Base-by-base conservation (phyloP, 129 eudicot species). In the Flaveria robusta region DNA sequence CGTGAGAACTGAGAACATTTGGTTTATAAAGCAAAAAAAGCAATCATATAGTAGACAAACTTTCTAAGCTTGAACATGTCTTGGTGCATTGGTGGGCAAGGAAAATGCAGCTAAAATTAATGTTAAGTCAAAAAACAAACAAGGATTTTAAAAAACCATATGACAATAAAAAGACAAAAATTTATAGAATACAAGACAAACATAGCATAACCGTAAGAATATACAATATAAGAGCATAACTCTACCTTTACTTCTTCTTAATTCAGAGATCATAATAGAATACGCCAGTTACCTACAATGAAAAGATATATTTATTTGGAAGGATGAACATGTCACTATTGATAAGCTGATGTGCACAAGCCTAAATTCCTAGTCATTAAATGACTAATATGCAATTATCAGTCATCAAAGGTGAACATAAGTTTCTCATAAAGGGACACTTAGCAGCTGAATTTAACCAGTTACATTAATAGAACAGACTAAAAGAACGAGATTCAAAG, bases 231-330 rank as follows among this genome's bases (percentile, higher is more conserved):
- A 79, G 88, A 87, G 87, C 92, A 85, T 83, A 88, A 90, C 82
- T 76, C 97, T 94, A 94, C 99, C 97, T 90, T 93, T 83, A 93
- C 96, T 84, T 89, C 98, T 85, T 89, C 98, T 85, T 84, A 90
- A 81, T 83, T 93, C 96, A 91, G 99, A 91, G 97, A 91, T 94
- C 99, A 91, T 84, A 84, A 87, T 87, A 93, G 98, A 81, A 83
- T 77, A 90, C 96, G 85, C 91, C 93, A 89, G 81, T 80, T 85
- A 87, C 99, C 99, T 94, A 94, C 99, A 94, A 94, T 82, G 80
- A 91, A 89, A 89, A 89, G 88, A 89, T 63, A 87, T 84, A 76
- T 91, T 92, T 86, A 92, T 85, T 87, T 82, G 91, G 97, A 78
- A 87, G 85, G 82, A 78, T 83, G 93, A 82, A 81, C 83, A 89